Evolutionary conservation across 2,329 filamentous ascomycete species (phyloP), one percentile per base, ranked within the genome.

Genomic region (Curvularia lunata): DNA sequence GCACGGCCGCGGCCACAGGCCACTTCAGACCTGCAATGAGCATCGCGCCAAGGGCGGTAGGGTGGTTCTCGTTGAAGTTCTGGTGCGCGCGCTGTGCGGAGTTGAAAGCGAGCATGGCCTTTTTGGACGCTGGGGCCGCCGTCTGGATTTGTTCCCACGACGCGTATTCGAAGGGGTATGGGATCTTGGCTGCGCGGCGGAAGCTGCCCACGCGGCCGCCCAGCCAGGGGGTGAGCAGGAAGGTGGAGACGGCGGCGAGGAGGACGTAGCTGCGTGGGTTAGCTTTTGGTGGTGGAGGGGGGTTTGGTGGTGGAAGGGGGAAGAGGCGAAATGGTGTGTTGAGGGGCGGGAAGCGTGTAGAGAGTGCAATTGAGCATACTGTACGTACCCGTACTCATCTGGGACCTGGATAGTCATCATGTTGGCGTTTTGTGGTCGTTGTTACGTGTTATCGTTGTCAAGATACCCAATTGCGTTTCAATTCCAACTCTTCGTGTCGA

Each of bases 51-150:
- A 85, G 79, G 4, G 81, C 80, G 53, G 81, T 79, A 2, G 81
- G 67, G 60, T 84, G 80, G 73, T 86, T 85, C 76, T 88, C 86
- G 64, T 84, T 75, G 75, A 82, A 86, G 75, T 88, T 87, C 69
- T 79, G 78, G 77, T 86, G 84, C 2, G 68, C 68, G 66, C 75
- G 75, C 58, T 77, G 75, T 0, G 75, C 72, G 52, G 66, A 61
- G 74, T 83, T 83, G 76, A 81, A 82, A 30, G 78, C 66, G 57
- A 81, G 71, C 68, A 81, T 73, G 21, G 67, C 75, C 76, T 76
- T 81, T 77, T 69, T 75, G 67, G 64, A 79, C 13, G 74, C 69
- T 19, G 74, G 68, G 2, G 73, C 64, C 4, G 76, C 73, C 16
- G 74, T 67, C 34, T 71, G 80, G 71, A 84, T 79, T 71, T 86